Evolutionary conservation across 768 basidiomycete genomes (phyloP).

Genomic region (Hirschioporus abietinus): DNA sequence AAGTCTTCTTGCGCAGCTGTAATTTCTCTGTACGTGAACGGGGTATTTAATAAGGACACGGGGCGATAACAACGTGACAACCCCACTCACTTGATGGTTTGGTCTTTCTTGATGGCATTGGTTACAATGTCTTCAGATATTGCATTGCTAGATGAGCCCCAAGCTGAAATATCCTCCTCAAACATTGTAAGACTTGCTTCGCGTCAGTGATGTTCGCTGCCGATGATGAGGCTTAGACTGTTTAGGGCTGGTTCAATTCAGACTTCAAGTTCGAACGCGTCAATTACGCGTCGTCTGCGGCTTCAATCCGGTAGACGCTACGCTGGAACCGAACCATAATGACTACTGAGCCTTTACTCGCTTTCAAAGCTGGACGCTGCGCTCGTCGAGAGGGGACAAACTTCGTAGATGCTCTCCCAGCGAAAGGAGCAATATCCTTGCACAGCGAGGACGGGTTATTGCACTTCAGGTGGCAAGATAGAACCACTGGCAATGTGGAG

Average conservation of each 20-base stretch:
- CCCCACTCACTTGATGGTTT: constrained; percentile 59
- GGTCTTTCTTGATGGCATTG: constrained; percentile 74
- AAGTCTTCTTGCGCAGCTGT: constrained; percentile 71
- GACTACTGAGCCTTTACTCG: constrained; percentile 25
- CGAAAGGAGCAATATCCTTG: constrained; percentile 71
- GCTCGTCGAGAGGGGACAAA: constrained; percentile 64
- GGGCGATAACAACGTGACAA: too few relatives aligned
- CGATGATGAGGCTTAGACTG: too few relatives aligned
- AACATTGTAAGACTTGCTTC: constrained; percentile 3
- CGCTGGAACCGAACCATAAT: not conserved
- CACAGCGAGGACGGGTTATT: constrained; percentile 70
- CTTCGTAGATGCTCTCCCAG: constrained; percentile 57
- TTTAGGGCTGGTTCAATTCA: constrained; percentile 1
- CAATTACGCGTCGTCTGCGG: constrained; percentile 3
- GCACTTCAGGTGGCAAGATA: constrained; percentile 78
- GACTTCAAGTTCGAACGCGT: not conserved
- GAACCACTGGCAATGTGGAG: constrained; percentile 51
- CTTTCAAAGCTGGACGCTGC: constrained; percentile 70
- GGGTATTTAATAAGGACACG: constrained; percentile 9
- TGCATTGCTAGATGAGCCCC: constrained; percentile 41
- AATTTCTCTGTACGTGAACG: constrained; percentile 52
- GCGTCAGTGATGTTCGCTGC: not conserved
- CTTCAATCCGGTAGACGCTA: not conserved
- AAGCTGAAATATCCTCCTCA: constrained; percentile 34
- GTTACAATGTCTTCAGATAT: constrained; percentile 59